A percentile compares a stretch with the other conserved stretches of the same genome.
phyloP scores from a whole-genome alignment of 2,329 filamentous ascomycete species.

The Talaromyces sp. region DNA sequence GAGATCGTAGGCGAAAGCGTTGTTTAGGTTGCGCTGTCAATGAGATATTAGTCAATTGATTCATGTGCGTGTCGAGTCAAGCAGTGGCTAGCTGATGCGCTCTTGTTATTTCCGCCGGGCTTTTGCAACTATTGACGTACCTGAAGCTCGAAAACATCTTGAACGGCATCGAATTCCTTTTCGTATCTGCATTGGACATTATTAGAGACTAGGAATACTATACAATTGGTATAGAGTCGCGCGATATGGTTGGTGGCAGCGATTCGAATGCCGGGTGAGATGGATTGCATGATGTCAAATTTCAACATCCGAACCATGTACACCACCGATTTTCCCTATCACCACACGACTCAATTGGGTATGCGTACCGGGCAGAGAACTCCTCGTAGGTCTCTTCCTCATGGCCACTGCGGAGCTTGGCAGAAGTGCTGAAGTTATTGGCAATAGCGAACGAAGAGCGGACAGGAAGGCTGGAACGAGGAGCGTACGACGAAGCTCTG shows the following conservation, averaged over 20 bases:
- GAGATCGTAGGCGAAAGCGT: conserved; percentile 99
- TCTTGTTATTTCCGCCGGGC: conserved; percentile 16
- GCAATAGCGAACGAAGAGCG: conserved; percentile 53
- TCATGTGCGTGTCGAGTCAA: not conserved
- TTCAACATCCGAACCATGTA: not conserved
- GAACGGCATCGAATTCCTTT: conserved; percentile 96
- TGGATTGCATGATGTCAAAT: conserved; percentile 11
- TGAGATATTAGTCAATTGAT: not conserved
- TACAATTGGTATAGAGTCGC: not conserved
- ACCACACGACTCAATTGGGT: conserved; percentile 22
- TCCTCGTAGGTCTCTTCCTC: conserved; percentile 98
- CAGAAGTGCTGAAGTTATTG: conserved; percentile 56
- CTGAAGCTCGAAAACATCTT: conserved; percentile 99
- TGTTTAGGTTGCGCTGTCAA: conserved; percentile 85
- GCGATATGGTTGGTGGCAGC: not conserved
- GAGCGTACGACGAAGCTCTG: conserved; percentile 59
- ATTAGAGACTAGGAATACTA: not conserved
- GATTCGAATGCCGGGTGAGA: not conserved
- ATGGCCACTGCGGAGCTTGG: conserved; percentile 58
- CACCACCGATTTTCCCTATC: not conserved
- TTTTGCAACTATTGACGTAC: conserved; percentile 48
- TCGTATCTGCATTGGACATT: conserved; percentile 68
- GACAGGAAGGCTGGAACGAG: conserved; percentile 45
- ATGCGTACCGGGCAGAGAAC: conserved; percentile 85
- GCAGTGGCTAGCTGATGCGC: not conserved